Percentiles rank a stretch among this genome's conserved stretches.
Conservation (phyloP, 208 protist species). For the Angomonas desouzai region DNA sequence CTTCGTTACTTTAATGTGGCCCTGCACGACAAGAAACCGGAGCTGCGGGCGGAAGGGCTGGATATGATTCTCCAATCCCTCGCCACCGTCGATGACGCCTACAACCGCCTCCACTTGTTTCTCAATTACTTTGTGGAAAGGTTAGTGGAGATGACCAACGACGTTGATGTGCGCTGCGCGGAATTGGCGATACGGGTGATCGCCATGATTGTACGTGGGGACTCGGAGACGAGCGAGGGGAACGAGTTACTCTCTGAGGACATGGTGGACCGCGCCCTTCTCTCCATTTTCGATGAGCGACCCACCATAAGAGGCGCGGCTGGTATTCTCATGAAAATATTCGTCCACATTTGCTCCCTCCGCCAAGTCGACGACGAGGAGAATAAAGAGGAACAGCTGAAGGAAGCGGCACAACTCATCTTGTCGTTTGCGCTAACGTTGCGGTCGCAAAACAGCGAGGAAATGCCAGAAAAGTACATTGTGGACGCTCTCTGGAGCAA, state of each 20-base stretch:
- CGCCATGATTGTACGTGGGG: constrained; percentile 64
- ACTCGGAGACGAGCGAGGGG: constrained; percentile 51
- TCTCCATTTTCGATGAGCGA: constrained; percentile 86
- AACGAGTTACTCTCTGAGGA: constrained; percentile 71
- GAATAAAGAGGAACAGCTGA: constrained; percentile 40
- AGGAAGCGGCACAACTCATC: constrained; percentile 60
- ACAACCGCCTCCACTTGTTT: constrained; percentile 77
- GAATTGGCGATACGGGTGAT: constrained; percentile 84
- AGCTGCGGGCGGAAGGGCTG: constrained; percentile 73
- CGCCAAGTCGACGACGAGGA: constrained; percentile 26
- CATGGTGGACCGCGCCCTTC: constrained; percentile 73
- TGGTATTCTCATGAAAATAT: constrained; percentile 78
- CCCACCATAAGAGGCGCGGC: constrained; percentile 76
- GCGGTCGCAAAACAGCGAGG: constrained; percentile 62
- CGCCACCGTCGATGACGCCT: constrained; percentile 45
- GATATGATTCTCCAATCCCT: constrained; percentile 71
- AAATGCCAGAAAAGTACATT: constrained; percentile 82
- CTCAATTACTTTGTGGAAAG: constrained; percentile 79
- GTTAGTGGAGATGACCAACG: constrained; percentile 80
- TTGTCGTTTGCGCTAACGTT: constrained; percentile 73
- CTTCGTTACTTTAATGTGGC: constrained; percentile 88
- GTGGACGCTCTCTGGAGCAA: constrained; percentile 81
- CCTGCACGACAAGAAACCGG: constrained; percentile 81
- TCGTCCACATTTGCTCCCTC: constrained; percentile 71
- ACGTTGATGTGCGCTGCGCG: constrained; percentile 74